A percentile compares a stretch with the other conserved stretches of the same genome.
Evolutionary conservation across 495 filamentous ascomycete genomes (phyloP).

Genomic region (Recurvomyces mirabilis): DNA sequence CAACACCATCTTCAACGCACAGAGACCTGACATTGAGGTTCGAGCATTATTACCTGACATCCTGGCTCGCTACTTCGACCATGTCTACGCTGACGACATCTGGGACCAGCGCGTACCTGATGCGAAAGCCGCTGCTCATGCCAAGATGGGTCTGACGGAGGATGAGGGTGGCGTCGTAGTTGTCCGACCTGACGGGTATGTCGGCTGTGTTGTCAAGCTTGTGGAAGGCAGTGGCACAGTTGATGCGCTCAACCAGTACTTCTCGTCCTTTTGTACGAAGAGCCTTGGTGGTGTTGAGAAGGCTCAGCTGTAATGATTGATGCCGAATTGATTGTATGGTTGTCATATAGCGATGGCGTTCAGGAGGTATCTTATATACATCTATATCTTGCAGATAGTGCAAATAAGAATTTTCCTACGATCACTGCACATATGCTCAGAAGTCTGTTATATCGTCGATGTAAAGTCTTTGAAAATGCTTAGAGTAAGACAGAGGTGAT

Average conservation of each 20-base stretch:
- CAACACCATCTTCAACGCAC: conserved; percentile 57
- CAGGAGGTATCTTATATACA: too few species aligned
- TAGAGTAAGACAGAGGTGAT: too few species aligned
- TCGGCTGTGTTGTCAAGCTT: conserved; percentile 61
- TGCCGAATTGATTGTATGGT: neutral
- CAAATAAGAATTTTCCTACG: too few species aligned
- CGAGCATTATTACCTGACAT: conserved; percentile 51
- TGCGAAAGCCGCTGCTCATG: conserved; percentile 63
- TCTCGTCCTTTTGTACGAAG: conserved; percentile 47
- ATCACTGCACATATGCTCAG: too few species aligned
- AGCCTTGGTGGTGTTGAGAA: conserved; percentile 28
- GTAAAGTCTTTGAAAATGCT: too few species aligned
- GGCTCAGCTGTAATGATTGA: conserved; percentile 11
- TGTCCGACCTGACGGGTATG: conserved; percentile 76
- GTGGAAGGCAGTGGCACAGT: conserved; percentile 64
- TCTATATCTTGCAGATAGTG: too few species aligned
- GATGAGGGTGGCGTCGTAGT: conserved; percentile 68
- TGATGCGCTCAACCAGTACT: conserved; percentile 75
- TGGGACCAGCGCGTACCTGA: conserved; percentile 59
- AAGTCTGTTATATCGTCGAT: too few species aligned
- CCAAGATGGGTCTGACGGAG: conserved; percentile 71
- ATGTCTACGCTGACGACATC: conserved; percentile 79
- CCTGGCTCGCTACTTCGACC: conserved; percentile 62
- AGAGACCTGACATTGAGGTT: conserved; percentile 55
- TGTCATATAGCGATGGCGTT: neutral